A percentile compares a stretch with the other conserved stretches of the same genome.
Conservation (phyloP, 169 alveolate genomes). For the Eimeria necatrix region DNA sequence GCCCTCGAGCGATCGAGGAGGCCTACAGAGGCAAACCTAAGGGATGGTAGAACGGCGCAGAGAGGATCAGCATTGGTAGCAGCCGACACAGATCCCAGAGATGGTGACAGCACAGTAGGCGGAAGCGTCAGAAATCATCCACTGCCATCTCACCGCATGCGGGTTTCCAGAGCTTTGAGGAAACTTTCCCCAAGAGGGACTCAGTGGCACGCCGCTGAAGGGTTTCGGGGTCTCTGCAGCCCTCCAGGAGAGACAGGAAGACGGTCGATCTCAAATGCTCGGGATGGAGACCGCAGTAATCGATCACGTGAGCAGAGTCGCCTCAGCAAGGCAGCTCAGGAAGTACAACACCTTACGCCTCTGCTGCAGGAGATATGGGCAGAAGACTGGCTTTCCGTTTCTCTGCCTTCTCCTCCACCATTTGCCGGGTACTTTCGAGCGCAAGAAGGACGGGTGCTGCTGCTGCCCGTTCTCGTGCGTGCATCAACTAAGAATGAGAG, state of each 20-base stretch:
- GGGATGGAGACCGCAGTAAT: neutral
- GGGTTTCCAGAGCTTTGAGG: neutral
- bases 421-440: constrained; percentile 51
- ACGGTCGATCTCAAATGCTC: neutral
- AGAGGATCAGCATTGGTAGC: neutral
- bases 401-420: constrained; percentile 74
- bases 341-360: constrained; percentile 49
- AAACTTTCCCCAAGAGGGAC: neutral
- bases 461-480: constrained; percentile 73
- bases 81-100: neutral
- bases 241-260: constrained; percentile 16
- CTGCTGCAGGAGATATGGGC: constrained; percentile 75
- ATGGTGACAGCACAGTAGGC: constrained; percentile 16
- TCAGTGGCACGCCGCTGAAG: neutral
- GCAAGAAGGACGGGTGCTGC: constrained; percentile 53
- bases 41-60: neutral
- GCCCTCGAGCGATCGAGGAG: constrained; percentile 5
- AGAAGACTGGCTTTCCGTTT: constrained; percentile 73
- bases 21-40: neutral
- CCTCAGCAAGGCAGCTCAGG: constrained; percentile 47
- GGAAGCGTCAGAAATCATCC: constrained; percentile 2
- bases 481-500: constrained; percentile 62
- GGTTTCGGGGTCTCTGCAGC: neutral
- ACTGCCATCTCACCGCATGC: constrained; percentile 40
- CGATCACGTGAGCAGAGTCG: neutral